Percentiles rank a stretch among this genome's conserved stretches.
phyloP scores from a whole-genome alignment of 179 eudicot species.

The Spergularia azorica region DNA sequence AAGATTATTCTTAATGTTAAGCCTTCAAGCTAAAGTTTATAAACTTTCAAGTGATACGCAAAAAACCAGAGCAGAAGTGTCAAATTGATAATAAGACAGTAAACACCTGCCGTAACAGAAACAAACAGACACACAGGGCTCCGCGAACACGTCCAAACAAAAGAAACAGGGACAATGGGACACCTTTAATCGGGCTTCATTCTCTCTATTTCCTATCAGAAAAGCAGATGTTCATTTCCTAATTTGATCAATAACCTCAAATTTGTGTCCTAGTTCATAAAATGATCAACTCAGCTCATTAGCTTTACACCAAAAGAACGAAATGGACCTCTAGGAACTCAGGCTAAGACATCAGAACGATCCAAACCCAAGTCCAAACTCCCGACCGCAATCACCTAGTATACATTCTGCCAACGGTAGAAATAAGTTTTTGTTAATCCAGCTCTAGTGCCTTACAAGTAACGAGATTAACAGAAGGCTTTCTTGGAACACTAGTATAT shows the following conservation, averaged over 20 bases:
- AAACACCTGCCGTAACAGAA: constrained; percentile 12
- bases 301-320: too few species aligned
- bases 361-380: too few species aligned
- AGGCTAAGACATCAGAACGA: too few species aligned
- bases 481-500: neutral
- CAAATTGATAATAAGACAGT: constrained; percentile 5
- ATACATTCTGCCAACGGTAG: neutral
- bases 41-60: constrained; percentile 8
- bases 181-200: too few species aligned
- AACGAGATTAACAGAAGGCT: neutral
- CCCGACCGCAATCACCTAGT: neutral
- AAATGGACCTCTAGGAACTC: too few species aligned
- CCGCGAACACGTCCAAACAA: neutral
- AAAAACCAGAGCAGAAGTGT: neutral
- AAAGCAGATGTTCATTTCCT: too few species aligned
- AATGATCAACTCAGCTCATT: too few species aligned
- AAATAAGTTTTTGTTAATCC: neutral
- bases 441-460: neutral
- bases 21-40: neutral
- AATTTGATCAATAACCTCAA: too few species aligned
- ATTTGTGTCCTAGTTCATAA: too few species aligned
- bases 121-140: neutral
- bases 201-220: too few species aligned
- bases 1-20: constrained; percentile 18
- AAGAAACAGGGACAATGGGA: neutral